Evolutionary conservation across 768 basidiomycete species (phyloP).

Genomic region (Amanita phalloides): DNA sequence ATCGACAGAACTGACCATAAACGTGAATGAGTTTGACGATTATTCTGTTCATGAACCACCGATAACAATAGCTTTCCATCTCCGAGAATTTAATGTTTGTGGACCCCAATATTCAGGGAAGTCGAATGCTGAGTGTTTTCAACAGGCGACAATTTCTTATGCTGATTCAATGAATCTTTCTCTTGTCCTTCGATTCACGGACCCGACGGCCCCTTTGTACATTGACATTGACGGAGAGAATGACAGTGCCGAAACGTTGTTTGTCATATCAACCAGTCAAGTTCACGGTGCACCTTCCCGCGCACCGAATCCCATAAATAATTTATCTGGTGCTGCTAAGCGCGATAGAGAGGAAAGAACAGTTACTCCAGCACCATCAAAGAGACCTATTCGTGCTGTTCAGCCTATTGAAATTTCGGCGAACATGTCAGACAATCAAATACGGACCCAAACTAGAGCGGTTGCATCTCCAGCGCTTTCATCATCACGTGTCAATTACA

Average conservation of each 20-base stretch:
- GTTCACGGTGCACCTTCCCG: conserved; percentile 27
- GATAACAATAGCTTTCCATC: conserved; percentile 64
- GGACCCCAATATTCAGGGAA: background rate
- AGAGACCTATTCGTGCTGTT: conserved; percentile 44
- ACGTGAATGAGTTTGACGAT: conserved; percentile 70
- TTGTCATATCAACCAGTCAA: conserved; percentile 72
- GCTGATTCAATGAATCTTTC: conserved; percentile 60
- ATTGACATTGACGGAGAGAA: conserved; percentile 52
- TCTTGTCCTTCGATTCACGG: conserved; percentile 67
- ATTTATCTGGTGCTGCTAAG: conserved; percentile 21
- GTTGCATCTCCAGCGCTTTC: conserved; percentile 15
- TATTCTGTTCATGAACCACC: conserved; percentile 60
- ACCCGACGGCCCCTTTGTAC: conserved; percentile 63
- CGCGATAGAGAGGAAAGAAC: conserved; percentile 32
- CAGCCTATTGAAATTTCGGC: conserved; percentile 18
- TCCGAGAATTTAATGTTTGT: conserved; percentile 74
- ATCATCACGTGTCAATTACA: background rate
- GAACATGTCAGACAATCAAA: conserved; percentile 7
- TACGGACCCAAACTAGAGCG: conserved; percentile 15
- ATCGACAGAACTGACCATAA: conserved; percentile 67
- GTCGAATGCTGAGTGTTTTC: background rate
- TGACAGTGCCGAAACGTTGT: conserved; percentile 53
- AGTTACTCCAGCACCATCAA: conserved; percentile 30
- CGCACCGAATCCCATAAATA: conserved; percentile 14
- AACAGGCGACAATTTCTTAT: conserved; percentile 69